Evolutionary conservation across 139 green algal genomes (phyloP).

Genomic region (Chlamydomonas urium): DNA sequence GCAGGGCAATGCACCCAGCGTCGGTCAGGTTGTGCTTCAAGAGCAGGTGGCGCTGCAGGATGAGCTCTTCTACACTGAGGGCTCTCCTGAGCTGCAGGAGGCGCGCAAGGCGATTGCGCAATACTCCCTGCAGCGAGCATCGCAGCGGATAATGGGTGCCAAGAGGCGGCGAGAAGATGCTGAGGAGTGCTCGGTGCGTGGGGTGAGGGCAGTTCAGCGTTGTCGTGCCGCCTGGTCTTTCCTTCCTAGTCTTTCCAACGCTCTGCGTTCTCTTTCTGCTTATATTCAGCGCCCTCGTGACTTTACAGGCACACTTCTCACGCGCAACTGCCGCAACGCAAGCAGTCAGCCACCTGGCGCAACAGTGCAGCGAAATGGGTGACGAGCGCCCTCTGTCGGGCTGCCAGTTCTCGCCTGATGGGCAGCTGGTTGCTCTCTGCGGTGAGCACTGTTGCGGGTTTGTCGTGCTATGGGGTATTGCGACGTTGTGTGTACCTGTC

Average conservation of each 20-base stretch:
- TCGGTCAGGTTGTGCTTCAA: slow-evolving; percentile 46
- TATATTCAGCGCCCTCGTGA: too few relatives aligned
- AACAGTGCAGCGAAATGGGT: slow-evolving; percentile 74
- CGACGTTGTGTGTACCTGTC: too few relatives aligned
- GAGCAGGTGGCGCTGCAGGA: slow-evolving; percentile 38
- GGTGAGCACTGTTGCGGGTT: slow-evolving; percentile 30
- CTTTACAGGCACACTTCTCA: too few relatives aligned
- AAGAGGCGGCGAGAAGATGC: slow-evolving; percentile 49
- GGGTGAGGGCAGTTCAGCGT: too few relatives aligned
- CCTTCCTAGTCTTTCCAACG: too few relatives aligned
- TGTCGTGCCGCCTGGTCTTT: too few relatives aligned
- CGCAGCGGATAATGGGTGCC: slow-evolving; percentile 48
- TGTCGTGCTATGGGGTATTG: too few relatives aligned
- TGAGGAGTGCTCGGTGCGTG: slow-evolving; percentile 35
- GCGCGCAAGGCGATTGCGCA: slow-evolving; percentile 61
- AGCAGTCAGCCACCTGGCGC: neutral
- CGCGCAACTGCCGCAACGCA: too few relatives aligned
- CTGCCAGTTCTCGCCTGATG: slow-evolving; percentile 73
- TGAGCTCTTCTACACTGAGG: slow-evolving; percentile 96
- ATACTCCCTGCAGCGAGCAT: slow-evolving; percentile 72
- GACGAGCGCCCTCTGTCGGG: slow-evolving; percentile 80
- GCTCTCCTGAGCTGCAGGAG: slow-evolving; percentile 47
- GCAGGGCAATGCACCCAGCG: slow-evolving; percentile 26
- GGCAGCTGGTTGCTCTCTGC: slow-evolving; percentile 49
- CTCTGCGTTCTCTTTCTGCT: too few relatives aligned